Conservation (phyloP, 805 yeast species). For the Zygosaccharomyces kombuchaensis region DNA sequence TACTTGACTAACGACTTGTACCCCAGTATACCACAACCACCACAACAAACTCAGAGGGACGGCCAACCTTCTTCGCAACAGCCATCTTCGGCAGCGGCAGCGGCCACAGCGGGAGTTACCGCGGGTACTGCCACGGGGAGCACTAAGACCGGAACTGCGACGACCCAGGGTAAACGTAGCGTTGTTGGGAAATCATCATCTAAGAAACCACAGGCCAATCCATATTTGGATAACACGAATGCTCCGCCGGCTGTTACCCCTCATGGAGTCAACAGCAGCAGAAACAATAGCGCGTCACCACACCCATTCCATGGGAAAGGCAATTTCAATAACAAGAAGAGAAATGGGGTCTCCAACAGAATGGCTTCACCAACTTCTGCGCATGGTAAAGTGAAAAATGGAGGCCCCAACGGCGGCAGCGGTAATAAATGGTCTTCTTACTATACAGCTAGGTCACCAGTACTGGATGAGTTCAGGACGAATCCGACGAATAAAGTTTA, state of each 20-base stretch:
- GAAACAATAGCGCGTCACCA: not conserved
- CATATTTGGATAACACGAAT: conserved; percentile 20
- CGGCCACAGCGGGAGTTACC: not conserved
- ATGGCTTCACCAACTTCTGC: conserved; percentile 18
- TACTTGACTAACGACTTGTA: conserved; percentile 9
- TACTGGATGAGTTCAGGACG: conserved; percentile 79
- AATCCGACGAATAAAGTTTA: conserved; percentile 53
- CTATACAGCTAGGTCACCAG: conserved; percentile 51
- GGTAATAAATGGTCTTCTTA: conserved; percentile 1
- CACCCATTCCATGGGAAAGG: conserved; percentile 9
- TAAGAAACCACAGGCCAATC: conserved; percentile 20
- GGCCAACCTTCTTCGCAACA: not conserved
- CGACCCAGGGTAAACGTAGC: conserved; percentile 1
- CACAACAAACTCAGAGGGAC: not conserved
- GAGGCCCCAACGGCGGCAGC: not conserved
- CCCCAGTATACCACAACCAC: conserved; percentile 12
- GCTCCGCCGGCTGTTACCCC: not conserved
- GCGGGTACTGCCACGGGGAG: conserved; percentile 1
- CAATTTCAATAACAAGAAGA: conserved; percentile 15
- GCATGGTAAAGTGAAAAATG: conserved; percentile 10
- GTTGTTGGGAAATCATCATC: not conserved
- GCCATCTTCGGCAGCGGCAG: not conserved
- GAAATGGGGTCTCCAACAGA: conserved; percentile 10
- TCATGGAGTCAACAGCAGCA: conserved; percentile 2
- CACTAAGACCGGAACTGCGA: not conserved